Percentiles rank a stretch among this genome's conserved stretches.
Conservation (phyloP, 2,329 filamentous ascomycete genomes). For the Malbranchea cinnamomea region DNA sequence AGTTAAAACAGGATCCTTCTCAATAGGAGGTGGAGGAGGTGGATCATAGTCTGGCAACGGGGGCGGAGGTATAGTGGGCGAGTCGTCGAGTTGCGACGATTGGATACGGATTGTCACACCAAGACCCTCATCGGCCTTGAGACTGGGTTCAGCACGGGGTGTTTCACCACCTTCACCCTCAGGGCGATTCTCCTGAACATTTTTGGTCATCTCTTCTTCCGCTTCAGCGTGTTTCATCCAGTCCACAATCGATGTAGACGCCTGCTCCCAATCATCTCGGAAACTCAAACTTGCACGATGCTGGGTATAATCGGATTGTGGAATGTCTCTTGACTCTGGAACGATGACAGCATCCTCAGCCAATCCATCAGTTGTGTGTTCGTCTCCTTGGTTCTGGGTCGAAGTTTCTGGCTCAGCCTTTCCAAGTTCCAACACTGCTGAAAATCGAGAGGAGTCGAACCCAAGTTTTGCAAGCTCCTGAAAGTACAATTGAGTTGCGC, state of each 20-base stretch:
- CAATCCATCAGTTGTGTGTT: conserved; percentile 13
- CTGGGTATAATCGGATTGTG: conserved; percentile 18
- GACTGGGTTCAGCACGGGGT: conserved; percentile 10
- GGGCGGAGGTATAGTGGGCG: conserved; percentile 16
- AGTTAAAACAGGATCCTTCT: neutral
- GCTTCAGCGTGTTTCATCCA: conserved; percentile 32
- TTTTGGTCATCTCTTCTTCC: conserved; percentile 29
- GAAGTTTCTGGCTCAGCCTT: conserved; percentile 3
- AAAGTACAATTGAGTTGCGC: conserved; percentile 40
- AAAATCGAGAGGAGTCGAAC: conserved; percentile 13
- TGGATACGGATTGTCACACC: conserved; percentile 31
- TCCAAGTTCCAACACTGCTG: too few species aligned
- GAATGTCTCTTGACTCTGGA: conserved; percentile 9
- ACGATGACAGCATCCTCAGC: conserved; percentile 24
- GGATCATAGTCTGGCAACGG: conserved; percentile 32
- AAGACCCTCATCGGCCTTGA: conserved; percentile 20
- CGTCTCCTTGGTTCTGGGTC: conserved; percentile 1
- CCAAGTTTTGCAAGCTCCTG: conserved; percentile 30
- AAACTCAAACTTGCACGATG: conserved; percentile 30
- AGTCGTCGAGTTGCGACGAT: conserved; percentile 16
- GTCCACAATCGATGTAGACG: conserved; percentile 34
- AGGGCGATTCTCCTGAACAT: conserved; percentile 11
- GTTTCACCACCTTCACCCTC: conserved; percentile 14
- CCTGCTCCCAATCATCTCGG: conserved; percentile 34
- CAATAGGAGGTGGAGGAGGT: conserved; percentile 28